Base-by-base conservation (phyloP, 768 basidiomycete species). In the Mycena rosella region DNA sequence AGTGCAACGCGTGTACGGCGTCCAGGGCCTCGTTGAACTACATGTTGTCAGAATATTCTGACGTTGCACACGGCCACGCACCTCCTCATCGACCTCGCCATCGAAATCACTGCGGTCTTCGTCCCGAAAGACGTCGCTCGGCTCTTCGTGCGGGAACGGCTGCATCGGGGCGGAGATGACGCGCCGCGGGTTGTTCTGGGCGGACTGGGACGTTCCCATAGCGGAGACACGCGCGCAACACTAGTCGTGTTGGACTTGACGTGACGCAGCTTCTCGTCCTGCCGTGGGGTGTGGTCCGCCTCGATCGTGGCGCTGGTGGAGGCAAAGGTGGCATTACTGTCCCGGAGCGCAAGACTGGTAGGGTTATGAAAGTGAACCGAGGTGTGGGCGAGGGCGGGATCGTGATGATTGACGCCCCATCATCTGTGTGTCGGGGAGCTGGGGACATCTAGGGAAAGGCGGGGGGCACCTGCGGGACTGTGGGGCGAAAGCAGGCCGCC, bases 331-430 rank as follows among this genome's bases (percentile, higher is more conserved):
- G 87, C 84, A 49, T 79, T 82, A 73, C 91, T 94, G 47, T 90
- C 87, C 40, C 94, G 88, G 52, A 95, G 75, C 5, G 84, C 83
- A 5, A 88, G 79, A 9, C 89, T 81, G 4, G 87, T 85, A 0
- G 77, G 78, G 24, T 68, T 57, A 8, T 40, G 38, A 65, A 91
- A 93, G 36, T 89, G 86, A 0, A 87, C 84, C 0, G 88, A 88
- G 3, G 83, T 0, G 93, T 94, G 1, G 93, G 94, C n/a, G 93
- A 95, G 0, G 93, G 92, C 0, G 93, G 93, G 1, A 78, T 76
- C 11, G 67, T 67, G 5, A 77, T 63, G 10, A 77, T 73, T 1
- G 78, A 84, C 26, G 80, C 79, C 40, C 79, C 82, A 49, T 85
- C 85, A n/a, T 84, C 81, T 73, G 36, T 77, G 73, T 5, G 75